Evolutionary conservation across 371 early-diverging fungal species (phyloP).

Genomic region (Mortierella sp.): DNA sequence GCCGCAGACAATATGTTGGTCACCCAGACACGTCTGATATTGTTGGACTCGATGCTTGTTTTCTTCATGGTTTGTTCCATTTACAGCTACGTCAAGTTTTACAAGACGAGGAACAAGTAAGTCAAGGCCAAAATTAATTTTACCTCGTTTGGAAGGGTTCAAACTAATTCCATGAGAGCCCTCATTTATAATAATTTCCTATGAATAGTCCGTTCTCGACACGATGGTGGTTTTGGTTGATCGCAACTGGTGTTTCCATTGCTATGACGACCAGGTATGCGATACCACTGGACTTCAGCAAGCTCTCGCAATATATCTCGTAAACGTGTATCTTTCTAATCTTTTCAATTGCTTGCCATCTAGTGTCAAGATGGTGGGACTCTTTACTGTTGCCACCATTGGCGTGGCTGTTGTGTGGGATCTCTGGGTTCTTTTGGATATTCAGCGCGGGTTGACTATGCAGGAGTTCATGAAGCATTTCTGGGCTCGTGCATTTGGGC

Average conservation of each 20-base stretch:
- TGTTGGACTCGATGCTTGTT: conserved; percentile 94
- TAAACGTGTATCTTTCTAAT: background rate
- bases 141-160: no score
- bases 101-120: conserved; percentile 80
- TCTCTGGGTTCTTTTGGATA: conserved; percentile 92
- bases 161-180: conserved; percentile 11
- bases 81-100: conserved; percentile 90
- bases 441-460: conserved; percentile 80
- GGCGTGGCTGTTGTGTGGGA: conserved; percentile 91
- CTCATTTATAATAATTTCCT: conserved; percentile 19
- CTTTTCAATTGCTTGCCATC: background rate
- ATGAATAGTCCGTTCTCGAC: conserved; percentile 65
- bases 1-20: conserved; percentile 88
- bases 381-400: conserved; percentile 87
- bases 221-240: conserved; percentile 86
- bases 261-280: conserved; percentile 74
- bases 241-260: conserved; percentile 76
- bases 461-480: conserved; percentile 74
- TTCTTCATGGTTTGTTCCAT: conserved; percentile 87
- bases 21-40: conserved; percentile 92
- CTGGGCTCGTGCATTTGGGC: conserved; percentile 73
- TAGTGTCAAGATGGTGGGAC: conserved; percentile 96
- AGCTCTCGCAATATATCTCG: background rate
- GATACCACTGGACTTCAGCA: background rate
- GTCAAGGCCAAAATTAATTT: conserved; percentile 2